A percentile compares a stretch with the other conserved stretches of the same genome.
Conservation (phyloP, 2,329 filamentous ascomycete species). For the Conoideocrella luteorostrata region DNA sequence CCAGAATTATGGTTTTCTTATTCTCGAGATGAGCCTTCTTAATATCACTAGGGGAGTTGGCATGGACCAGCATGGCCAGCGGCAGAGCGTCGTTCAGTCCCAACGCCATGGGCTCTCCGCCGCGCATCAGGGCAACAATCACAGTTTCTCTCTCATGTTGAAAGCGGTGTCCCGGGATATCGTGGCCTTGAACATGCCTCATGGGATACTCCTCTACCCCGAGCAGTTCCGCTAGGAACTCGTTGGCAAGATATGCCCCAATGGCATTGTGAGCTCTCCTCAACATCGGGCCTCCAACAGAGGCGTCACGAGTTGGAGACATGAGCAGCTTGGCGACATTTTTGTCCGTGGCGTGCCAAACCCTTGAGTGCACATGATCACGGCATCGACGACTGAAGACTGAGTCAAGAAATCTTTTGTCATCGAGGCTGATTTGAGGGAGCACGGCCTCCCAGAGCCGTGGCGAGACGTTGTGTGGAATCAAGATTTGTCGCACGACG, state of each 20-base stretch:
- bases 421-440: slow-evolving; percentile 31
- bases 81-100: slow-evolving; percentile 50
- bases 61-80: slow-evolving; percentile 44
- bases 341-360: slow-evolving; percentile 37
- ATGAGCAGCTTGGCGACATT: slow-evolving; percentile 42
- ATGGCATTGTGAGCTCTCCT: slow-evolving; percentile 40
- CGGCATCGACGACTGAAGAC: slow-evolving; percentile 10
- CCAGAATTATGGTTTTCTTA: slow-evolving; percentile 40
- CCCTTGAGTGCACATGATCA: slow-evolving; percentile 14
- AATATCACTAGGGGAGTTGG: slow-evolving; percentile 33
- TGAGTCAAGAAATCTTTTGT: slow-evolving; percentile 15
- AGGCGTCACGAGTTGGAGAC: slow-evolving; percentile 46
- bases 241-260: slow-evolving; percentile 47
- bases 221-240: slow-evolving; percentile 39
- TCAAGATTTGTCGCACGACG: slow-evolving; percentile 36
- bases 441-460: slow-evolving; percentile 37
- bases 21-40: slow-evolving; percentile 31
- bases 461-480: slow-evolving; percentile 32
- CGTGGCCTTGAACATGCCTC: slow-evolving; percentile 43
- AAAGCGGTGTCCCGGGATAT: slow-evolving; percentile 39
- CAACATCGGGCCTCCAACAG: slow-evolving; percentile 36
- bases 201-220: slow-evolving; percentile 44
- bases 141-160: slow-evolving; percentile 38
- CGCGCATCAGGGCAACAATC: slow-evolving; percentile 57
- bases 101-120: slow-evolving; percentile 55